Percentiles rank a stretch among this genome's conserved stretches.
phyloP scores from a whole-genome alignment of 176 grass and related monocot genomes.

The Oryza glaberrima region DNA sequence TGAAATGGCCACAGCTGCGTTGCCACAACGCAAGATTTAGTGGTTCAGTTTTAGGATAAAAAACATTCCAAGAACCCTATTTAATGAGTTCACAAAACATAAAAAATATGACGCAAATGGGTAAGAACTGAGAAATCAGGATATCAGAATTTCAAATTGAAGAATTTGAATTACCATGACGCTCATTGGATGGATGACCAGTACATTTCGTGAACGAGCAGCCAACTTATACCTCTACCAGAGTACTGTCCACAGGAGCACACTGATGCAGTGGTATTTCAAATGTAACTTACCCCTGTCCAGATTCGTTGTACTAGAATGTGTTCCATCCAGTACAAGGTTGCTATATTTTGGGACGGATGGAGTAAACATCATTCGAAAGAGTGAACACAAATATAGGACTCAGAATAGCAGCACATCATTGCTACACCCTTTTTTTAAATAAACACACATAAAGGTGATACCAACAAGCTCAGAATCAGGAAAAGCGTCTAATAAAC shows the following conservation, averaged over 20 bases:
- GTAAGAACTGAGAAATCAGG: not conserved
- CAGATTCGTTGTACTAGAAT: no score
- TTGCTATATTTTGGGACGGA: no score
- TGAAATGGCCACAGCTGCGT: not conserved
- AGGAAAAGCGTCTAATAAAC: conserved; percentile 17
- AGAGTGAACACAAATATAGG: not conserved
- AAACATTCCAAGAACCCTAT: not conserved
- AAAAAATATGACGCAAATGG: not conserved
- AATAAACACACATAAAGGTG: conserved; percentile 22
- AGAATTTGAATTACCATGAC: not conserved
- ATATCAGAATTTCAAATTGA: not conserved
- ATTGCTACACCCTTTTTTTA: not conserved
- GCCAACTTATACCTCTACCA: not conserved
- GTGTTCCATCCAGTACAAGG: no score
- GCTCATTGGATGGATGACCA: not conserved
- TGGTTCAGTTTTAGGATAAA: no score
- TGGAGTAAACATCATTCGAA: conserved; percentile 15
- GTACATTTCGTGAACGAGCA: not conserved
- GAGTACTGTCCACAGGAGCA: not conserved
- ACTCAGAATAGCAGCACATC: conserved; percentile 5
- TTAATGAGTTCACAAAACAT: not conserved
- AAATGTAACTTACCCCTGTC: not conserved
- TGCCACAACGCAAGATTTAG: not conserved
- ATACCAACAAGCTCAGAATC: not conserved
- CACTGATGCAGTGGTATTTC: not conserved